Conservation (phyloP, 768 basidiomycete species). For the Tylopilus vinaceipallidus region DNA sequence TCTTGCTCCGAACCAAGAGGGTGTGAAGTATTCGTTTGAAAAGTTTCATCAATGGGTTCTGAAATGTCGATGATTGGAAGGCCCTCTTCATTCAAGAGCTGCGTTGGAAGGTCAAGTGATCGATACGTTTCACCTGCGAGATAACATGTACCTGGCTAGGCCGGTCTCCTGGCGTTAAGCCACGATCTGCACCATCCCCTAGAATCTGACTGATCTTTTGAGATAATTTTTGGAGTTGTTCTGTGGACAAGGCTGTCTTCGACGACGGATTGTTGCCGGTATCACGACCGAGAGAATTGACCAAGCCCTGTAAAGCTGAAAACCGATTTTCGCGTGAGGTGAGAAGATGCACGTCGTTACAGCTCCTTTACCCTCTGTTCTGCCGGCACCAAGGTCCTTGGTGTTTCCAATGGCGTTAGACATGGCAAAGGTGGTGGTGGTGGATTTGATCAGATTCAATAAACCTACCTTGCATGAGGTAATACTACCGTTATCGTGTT, state of each 20-base stretch:
- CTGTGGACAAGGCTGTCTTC: constrained; percentile 37
- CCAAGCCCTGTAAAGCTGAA: constrained; percentile 40
- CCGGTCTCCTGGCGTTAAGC: constrained; percentile 42
- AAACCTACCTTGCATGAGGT: too few species aligned
- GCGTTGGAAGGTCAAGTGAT: constrained; percentile 18
- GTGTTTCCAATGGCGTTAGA: constrained; percentile 14
- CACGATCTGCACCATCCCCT: constrained; percentile 42
- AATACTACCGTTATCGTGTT: constrained; percentile 1
- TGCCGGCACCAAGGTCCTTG: constrained; percentile 31
- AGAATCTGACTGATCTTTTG: constrained; percentile 56
- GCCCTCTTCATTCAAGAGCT: constrained; percentile 77
- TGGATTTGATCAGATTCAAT: too few species aligned
- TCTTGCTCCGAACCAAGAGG: constrained; percentile 39
- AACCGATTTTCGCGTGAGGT: constrained; percentile 9
- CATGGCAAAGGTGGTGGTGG: constrained; percentile 22
- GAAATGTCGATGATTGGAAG: constrained; percentile 77
- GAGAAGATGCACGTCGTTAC: neutral
- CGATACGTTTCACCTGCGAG: constrained; percentile 14
- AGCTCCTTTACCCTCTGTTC: constrained; percentile 37
- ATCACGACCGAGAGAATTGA: constrained; percentile 36
- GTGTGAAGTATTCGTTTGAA: constrained; percentile 17
- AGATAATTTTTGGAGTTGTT: constrained; percentile 53
- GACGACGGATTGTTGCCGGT: constrained; percentile 3
- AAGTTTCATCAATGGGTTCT: constrained; percentile 46
- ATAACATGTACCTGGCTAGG: constrained; percentile 60